Conservation (phyloP, 306 rosid species). For the Parietaria judaica region DNA sequence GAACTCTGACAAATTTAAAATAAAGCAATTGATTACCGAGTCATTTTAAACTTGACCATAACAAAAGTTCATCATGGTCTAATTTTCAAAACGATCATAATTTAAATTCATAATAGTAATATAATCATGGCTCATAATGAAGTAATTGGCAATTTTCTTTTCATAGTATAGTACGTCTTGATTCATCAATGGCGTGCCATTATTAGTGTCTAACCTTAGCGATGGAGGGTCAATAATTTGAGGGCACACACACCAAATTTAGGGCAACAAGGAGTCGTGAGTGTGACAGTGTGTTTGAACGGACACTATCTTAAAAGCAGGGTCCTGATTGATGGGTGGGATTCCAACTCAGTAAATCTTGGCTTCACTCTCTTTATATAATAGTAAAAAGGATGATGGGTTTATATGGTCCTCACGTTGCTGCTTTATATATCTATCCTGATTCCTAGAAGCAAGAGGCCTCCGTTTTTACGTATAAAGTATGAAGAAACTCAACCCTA, state of each 20-base stretch:
- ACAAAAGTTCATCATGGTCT: neutral
- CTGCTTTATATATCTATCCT: neutral
- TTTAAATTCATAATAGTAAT: neutral
- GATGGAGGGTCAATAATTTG: neutral
- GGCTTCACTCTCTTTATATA: conserved; percentile 14
- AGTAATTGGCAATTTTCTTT: neutral
- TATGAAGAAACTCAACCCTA: neutral
- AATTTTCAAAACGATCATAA: conserved; percentile 8
- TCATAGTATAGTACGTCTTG: too few species aligned
- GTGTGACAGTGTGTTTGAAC: neutral
- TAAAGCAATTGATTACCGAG: neutral
- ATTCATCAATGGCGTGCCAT: conserved; percentile 5
- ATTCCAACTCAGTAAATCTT: conserved; percentile 46
- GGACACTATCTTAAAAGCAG: conserved; percentile 9
- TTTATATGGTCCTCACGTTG: neutral
- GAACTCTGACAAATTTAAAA: conserved; percentile 5
- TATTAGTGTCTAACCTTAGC: conserved; percentile 1
- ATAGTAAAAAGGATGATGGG: conserved; percentile 4
- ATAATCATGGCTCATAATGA: conserved; percentile 8
- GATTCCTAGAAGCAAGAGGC: neutral
- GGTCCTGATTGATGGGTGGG: conserved; percentile 37
- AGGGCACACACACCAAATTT: neutral
- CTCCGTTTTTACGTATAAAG: neutral
- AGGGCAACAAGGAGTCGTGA: neutral
- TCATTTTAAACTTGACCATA: conserved; percentile 11